Base-by-base conservation (phyloP, 352 stramenopile genomes). In the Phytophthora nicotianae region DNA sequence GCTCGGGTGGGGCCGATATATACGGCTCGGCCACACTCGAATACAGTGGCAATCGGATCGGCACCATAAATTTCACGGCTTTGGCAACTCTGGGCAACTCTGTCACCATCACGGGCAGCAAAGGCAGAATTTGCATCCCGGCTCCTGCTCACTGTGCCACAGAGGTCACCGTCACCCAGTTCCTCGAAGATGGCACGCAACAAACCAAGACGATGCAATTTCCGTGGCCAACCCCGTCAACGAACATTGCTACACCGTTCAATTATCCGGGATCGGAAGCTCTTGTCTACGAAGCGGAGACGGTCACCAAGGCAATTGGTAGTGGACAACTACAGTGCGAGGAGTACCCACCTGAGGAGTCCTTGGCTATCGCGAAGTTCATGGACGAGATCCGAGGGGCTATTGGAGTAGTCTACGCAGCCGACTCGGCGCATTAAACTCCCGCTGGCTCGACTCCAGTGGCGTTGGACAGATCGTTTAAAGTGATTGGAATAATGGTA, bases 281-380 rank as follows among this genome's bases (percentile, higher is more conserved):
- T 17, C 89, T 97, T 29, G 54, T 79, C 26, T 96, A 93, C 65
- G 87, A 97, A 68, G 87, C 82, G 0, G 72, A 86, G 41, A 83
- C 83, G 1, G 82, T 95, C 23, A 79, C 73, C 0, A 48, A 77
- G 9, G 78, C 81, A 3, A 84, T 97, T 32, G 59, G 62, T 45
- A 65, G 42, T 11, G 59, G 69, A 9, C 57, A 79, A 20, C 66
- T 51, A 9, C 65, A 95, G 57, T 77, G 73, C 29, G 27, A 48
- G 0, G 79, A 93, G 54, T 93, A 91, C 49, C 62, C 81, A 11
- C 77, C 68, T 16, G 46, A 72, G 6, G 83, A 96, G 35, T 91
- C 83, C 50, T 61, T 96, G 21, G 75, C 67, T 42, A 70, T 94
- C 24, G 65, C 68, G 16, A 62, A 56, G 13, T 82, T 96, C 53